Evolutionary conservation across 2,329 filamentous ascomycete species (phyloP).

Genomic region (Aspergillus costaricaensis): DNA sequence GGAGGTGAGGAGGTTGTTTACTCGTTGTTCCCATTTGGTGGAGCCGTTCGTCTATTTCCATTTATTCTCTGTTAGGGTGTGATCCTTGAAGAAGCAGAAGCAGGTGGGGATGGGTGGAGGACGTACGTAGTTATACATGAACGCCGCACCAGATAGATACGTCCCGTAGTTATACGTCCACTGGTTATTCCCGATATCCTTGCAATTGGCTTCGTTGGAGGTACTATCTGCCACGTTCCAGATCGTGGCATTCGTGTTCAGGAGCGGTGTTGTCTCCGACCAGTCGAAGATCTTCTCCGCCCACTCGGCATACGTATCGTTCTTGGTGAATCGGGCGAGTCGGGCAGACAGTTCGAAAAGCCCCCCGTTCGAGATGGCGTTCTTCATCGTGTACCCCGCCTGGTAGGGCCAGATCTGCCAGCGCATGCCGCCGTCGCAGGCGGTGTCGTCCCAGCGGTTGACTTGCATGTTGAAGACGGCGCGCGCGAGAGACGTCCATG

Average conservation of each 20-base stretch:
- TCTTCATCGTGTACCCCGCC: conserved; percentile 62
- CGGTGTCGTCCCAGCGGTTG: conserved; percentile 64
- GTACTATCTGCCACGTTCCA: conserved; percentile 19
- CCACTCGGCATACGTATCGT: conserved; percentile 74
- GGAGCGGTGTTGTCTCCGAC: conserved; percentile 51
- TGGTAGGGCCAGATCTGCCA: conserved; percentile 83
- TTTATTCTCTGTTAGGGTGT: not conserved
- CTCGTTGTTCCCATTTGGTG: conserved; percentile 55
- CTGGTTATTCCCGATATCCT: conserved; percentile 51
- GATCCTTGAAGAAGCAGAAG: not conserved
- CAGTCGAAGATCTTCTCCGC: conserved; percentile 65
- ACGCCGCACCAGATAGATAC: conserved; percentile 54
- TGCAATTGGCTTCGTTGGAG: conserved; percentile 38
- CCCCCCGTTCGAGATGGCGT: conserved; percentile 56
- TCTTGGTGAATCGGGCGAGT: conserved; percentile 74
- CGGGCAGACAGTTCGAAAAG: conserved; percentile 62
- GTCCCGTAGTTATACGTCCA: conserved; percentile 59
- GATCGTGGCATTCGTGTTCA: conserved; percentile 47
- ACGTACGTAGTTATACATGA: conserved; percentile 53
- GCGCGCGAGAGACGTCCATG: conserved; percentile 73
- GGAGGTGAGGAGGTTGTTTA: conserved; percentile 57
- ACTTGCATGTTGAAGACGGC: conserved; percentile 76
- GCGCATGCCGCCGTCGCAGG: conserved; percentile 72
- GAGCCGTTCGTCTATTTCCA: conserved; percentile 30
- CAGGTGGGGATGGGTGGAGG: too few relatives aligned